These are phyloP conservation scores for Penicillium thymicola DNA, from an alignment of 2,329 filamentous ascomycete genomes.

Conservation along the genomic window DNA sequence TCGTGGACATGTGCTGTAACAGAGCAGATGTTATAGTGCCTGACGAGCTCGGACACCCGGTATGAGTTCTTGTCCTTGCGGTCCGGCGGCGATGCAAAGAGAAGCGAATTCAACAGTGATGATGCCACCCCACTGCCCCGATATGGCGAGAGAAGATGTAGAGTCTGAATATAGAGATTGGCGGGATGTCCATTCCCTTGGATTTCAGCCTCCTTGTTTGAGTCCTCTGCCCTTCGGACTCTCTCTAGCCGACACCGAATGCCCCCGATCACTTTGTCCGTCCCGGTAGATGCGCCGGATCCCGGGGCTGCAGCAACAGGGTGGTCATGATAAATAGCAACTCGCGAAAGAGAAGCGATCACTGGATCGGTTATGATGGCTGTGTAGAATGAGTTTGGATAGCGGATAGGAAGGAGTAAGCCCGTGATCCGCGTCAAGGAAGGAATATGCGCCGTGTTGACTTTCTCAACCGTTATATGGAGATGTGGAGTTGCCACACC, in stretches of 20 bases:
- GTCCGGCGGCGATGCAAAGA: conserved; percentile 25
- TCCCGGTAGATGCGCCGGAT: conserved; percentile 23
- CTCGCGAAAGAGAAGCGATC: conserved; percentile 54
- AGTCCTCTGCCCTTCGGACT: conserved; percentile 17
- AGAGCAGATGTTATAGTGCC: conserved; percentile 49
- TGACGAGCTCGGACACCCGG: conserved; percentile 38
- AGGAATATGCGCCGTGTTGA: conserved; percentile 53
- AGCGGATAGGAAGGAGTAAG: conserved; percentile 59
- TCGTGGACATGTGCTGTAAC: conserved; percentile 65
- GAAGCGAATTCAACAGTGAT: conserved; percentile 48
- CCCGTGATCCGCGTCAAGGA: conserved; percentile 57
- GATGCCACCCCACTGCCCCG: conserved; percentile 57
- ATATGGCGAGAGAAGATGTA: conserved; percentile 59
- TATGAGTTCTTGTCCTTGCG: conserved; percentile 8
- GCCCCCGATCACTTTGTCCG: conserved; percentile 47
- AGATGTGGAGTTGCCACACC: conserved; percentile 39
- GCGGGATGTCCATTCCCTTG: conserved; percentile 23
- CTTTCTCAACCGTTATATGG: conserved; percentile 53
- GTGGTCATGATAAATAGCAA: conserved; percentile 56
- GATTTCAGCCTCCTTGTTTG: not conserved
- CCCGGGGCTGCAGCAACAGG: conserved; percentile 30
- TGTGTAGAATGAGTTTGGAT: conserved; percentile 59
- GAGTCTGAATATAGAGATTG: conserved; percentile 60
- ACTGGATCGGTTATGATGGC: conserved; percentile 56
- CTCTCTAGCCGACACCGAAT: conserved; percentile 49